A percentile compares a stretch with the other conserved stretches of the same genome.
phyloP scores from a whole-genome alignment of 768 basidiomycete species.

The Russula foetens region DNA sequence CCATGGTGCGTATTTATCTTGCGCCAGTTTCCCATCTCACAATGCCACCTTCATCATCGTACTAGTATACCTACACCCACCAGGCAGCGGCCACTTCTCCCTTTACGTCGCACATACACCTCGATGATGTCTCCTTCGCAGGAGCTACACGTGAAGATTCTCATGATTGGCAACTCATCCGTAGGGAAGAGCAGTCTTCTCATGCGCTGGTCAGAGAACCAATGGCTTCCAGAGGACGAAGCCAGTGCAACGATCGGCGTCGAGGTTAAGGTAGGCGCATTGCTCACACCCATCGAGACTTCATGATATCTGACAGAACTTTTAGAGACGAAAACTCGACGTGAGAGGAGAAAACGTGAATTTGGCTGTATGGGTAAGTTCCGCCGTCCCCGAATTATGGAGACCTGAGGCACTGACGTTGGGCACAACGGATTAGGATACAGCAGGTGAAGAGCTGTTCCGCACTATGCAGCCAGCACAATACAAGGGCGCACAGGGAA shows the following conservation, averaged over 20 bases:
- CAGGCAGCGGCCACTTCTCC: not conserved
- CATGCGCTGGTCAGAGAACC: slow-evolving; percentile 92
- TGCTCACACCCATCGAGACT: not conserved
- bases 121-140: not conserved
- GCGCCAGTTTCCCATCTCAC: not conserved
- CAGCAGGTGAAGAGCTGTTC: slow-evolving; percentile 94
- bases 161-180: slow-evolving; percentile 78
- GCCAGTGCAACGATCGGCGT: slow-evolving; percentile 80
- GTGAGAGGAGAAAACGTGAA: slow-evolving; percentile 80
- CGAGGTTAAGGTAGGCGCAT: slow-evolving; percentile 66
- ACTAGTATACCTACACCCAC: not conserved
- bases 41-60: not conserved
- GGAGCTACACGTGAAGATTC: slow-evolving; percentile 63
- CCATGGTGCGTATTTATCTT: not conserved
- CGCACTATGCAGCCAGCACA: slow-evolving; percentile 91
- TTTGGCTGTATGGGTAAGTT: slow-evolving; percentile 88
- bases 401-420: not conserved
- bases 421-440: slow-evolving; percentile 49
- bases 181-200: slow-evolving; percentile 91
- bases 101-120: not conserved
- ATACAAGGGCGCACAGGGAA: slow-evolving; percentile 81
- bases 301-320: not conserved
- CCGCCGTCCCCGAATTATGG: not conserved
- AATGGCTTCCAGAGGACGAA: slow-evolving; percentile 88
- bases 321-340: slow-evolving; percentile 80